phyloP scores from a whole-genome alignment of 2,329 filamentous ascomycete species.

The Colletotrichum sp. region DNA sequence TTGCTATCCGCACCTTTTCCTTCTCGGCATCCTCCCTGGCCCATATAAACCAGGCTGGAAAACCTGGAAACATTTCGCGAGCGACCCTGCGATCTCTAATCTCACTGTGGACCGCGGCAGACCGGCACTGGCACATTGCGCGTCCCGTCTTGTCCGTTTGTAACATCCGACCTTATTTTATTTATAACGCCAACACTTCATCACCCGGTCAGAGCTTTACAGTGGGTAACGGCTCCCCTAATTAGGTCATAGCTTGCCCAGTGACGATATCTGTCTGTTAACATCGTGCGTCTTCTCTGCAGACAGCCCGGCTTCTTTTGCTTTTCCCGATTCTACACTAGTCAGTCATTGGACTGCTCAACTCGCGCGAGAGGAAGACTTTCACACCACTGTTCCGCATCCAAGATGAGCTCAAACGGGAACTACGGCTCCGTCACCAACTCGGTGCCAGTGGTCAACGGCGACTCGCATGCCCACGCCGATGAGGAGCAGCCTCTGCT shows the following conservation, averaged over 20 bases:
- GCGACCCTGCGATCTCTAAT: background rate
- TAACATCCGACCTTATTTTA: background rate
- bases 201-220: background rate
- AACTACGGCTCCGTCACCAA: slow-evolving; percentile 9
- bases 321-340: background rate
- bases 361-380: background rate
- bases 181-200: background rate
- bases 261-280: background rate
- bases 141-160: background rate
- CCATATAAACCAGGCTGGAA: slow-evolving; percentile 19
- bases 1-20: background rate
- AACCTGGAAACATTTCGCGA: background rate
- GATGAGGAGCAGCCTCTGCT: slow-evolving; percentile 42
- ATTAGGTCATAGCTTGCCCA: background rate
- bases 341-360: background rate
- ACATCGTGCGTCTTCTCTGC: background rate
- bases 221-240: background rate
- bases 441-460: slow-evolving; percentile 4
- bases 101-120: slow-evolving; percentile 2
- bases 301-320: background rate
- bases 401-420: background rate
- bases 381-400: background rate
- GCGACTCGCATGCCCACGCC: background rate
- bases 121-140: slow-evolving; percentile 11
- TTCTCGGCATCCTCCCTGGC: background rate